Evolutionary conservation across 331 rosid genomes (phyloP), one percentile per base, ranked within the genome.

Genomic region (Quercus lobata): DNA sequence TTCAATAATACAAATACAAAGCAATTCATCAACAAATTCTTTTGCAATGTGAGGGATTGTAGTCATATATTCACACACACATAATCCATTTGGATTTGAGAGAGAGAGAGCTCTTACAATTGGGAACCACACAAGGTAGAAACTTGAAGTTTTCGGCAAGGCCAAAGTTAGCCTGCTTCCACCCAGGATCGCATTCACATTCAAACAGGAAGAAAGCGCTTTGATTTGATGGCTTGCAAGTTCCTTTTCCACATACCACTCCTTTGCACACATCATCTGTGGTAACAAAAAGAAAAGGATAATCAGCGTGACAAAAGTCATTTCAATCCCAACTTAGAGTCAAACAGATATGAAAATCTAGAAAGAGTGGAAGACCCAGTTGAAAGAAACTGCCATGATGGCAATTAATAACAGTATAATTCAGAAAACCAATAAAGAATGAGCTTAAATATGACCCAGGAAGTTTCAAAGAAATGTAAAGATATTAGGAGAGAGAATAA

Each of bases 41-140:
- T 58, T 57, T 25, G 27, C 27, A 9, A 5, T 57, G 63, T 21
- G 15, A 57, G 24, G 11, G 63, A 57, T n/a, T 55, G 27, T 24
- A 24, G 66, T 22, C 2, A 9, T 9, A 24, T 14, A 22, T 24
- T 24, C 66, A 24, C 4, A 58, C 29, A 11, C 7, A 60, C 29
- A 24, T 24, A 60, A 60, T 60, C 66, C 34, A 60, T 29, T 18
- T 27, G 52, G 30, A 46, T 24, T 63, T 21, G 7, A 69, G 53
- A 70, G 52, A 32, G 74, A 37, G 63, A 5, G 52, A 22, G 79
- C 27, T 46, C 88, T 87, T 83, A 91, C 99, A 95, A 57, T 93
- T 76, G 80, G 99, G 98, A 77, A 91, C 74, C 7, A 90, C 87
- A 81, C 97, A 95, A 79, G 97, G 99, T 27, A 92, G 91, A 86